These are phyloP conservation scores for Candida albicans DNA, from an alignment of 1,139 yeast species.

Conservation along the genomic window DNA sequence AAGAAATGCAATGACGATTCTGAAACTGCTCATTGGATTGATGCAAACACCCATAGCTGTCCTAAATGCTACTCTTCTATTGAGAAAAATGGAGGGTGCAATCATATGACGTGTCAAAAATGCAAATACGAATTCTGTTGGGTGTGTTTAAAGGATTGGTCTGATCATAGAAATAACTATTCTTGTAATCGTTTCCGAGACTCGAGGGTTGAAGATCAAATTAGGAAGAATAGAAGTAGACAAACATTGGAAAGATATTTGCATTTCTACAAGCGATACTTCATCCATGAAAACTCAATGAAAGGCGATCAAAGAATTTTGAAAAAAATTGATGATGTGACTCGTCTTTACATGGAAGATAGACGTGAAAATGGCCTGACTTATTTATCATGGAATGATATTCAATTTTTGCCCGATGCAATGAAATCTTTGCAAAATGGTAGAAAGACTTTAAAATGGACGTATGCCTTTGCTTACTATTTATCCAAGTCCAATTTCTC, in stretches of 20 bases:
- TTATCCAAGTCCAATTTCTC: conserved; percentile 51
- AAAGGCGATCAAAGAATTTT: conserved; percentile 69
- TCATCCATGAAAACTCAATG: conserved; percentile 77
- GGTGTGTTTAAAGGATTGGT: conserved; percentile 86
- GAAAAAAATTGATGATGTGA: conserved; percentile 59
- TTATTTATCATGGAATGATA: conserved; percentile 82
- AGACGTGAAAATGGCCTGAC: conserved; percentile 18
- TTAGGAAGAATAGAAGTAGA: conserved; percentile 34
- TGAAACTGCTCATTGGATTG: conserved; percentile 86
- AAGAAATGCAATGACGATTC: conserved; percentile 82
- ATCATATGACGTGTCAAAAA: conserved; percentile 87
- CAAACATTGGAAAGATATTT: conserved; percentile 63
- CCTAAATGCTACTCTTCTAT: conserved; percentile 64
- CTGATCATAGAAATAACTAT: conserved; percentile 64
- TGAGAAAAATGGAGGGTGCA: conserved; percentile 92
- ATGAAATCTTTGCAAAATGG: conserved; percentile 65
- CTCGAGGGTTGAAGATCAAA: conserved; percentile 20
- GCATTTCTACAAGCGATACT: conserved; percentile 74
- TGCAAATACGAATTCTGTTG: conserved; percentile 88
- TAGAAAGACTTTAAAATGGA: conserved; percentile 84
- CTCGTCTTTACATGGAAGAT: conserved; percentile 57
- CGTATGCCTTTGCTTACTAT: conserved; percentile 80
- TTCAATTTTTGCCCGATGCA: conserved; percentile 78
- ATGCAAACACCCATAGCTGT: conserved; percentile 84
- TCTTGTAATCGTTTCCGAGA: conserved; percentile 64